These are phyloP conservation scores for Coprinopsis marcescibilis DNA, from an alignment of 768 basidiomycete genomes.

Conservation along the genomic window DNA sequence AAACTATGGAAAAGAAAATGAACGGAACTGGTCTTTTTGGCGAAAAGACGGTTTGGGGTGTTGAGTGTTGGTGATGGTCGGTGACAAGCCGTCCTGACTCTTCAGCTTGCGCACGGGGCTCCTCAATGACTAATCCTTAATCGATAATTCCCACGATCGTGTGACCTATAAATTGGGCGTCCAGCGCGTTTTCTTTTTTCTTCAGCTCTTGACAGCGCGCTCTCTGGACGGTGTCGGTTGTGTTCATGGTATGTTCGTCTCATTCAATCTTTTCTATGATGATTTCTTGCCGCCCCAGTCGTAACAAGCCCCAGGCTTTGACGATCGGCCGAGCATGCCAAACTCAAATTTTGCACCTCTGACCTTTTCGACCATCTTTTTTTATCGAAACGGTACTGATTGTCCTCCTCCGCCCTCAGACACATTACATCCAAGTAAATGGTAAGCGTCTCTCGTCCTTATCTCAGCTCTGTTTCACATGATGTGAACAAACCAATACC, in stretches of 20 bases:
- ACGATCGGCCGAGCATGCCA: conserved; percentile 67
- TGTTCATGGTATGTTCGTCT: conserved; percentile 1
- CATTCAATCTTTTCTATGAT: conserved; percentile 30
- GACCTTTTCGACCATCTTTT: conserved; percentile 26
- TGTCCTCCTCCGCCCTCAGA: neutral
- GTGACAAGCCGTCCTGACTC: conserved; percentile 15
- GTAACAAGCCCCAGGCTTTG: conserved; percentile 48
- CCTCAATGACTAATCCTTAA: conserved; percentile 26
- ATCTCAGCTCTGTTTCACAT: conserved; percentile 14
- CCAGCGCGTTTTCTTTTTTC: conserved; percentile 13
- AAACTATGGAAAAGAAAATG: neutral
- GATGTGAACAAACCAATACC: conserved; percentile 46
- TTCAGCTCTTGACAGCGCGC: too few relatives aligned
- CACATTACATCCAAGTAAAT: too few relatives aligned
- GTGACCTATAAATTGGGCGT: neutral
- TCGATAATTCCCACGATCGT: neutral
- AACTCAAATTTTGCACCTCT: conserved; percentile 56
- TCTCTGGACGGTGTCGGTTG: conserved; percentile 6
- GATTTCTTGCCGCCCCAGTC: conserved; percentile 78
- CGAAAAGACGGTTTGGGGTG: neutral
- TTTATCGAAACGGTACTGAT: neutral
- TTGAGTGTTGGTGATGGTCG: conserved; percentile 18
- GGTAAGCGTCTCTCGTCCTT: conserved; percentile 6
- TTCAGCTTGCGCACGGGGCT: conserved; percentile 13
- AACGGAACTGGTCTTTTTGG: conserved; percentile 5